These are phyloP conservation scores for Nothomitra cinnamomea DNA, from an alignment of 2,329 filamentous ascomycete genomes.

Conservation along the genomic window DNA sequence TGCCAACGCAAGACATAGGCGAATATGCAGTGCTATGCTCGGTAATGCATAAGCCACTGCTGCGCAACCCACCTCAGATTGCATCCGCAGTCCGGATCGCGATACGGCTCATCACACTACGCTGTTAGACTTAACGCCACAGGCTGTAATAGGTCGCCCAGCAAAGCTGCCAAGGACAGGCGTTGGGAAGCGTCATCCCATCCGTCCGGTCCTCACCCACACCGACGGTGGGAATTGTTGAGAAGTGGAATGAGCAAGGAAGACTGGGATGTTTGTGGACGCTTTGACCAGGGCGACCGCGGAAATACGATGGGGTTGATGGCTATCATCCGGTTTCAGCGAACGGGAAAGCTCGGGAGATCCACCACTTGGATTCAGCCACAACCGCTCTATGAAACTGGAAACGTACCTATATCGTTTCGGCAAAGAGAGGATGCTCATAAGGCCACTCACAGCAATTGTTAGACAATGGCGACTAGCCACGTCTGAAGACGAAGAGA, in stretches of 20 bases:
- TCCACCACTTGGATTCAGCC: neutral
- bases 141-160: neutral
- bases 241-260: too few relatives aligned
- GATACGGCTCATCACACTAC: neutral
- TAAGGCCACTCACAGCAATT: neutral
- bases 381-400: neutral
- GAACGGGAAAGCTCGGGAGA: neutral
- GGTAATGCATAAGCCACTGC: neutral
- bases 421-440: neutral
- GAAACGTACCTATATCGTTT: neutral
- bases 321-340: neutral
- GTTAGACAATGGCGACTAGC: conserved; percentile 1
- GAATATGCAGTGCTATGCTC: neutral
- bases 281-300: neutral
- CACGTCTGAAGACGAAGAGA: neutral
- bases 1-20: neutral
- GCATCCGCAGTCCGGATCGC: neutral
- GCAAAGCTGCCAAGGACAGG: neutral
- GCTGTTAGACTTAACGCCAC: neutral
- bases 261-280: too few relatives aligned
- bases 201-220: neutral
- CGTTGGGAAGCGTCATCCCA: neutral
- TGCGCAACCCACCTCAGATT: conserved; percentile 1
- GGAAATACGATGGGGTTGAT: neutral
- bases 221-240: neutral